Evolutionary conservation across 306 rosid species (phyloP).

Genomic region (Amphicarpaea edgeworthii): DNA sequence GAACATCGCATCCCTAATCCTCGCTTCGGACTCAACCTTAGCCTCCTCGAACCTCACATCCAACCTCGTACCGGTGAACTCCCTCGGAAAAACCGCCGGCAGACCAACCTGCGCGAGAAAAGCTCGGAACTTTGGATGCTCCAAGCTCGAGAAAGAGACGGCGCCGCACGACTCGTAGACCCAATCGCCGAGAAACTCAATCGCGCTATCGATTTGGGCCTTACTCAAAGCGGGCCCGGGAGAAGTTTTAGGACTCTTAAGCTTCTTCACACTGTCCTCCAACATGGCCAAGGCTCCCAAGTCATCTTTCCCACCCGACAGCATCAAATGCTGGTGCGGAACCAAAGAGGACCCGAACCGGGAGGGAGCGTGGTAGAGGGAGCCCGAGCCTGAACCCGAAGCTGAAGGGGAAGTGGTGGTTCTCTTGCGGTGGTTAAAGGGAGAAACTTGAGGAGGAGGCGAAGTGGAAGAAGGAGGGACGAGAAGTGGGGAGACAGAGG

Average conservation of each 20-base stretch:
- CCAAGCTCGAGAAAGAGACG: constrained; percentile 78
- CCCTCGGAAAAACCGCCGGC: constrained; percentile 69
- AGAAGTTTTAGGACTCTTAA: constrained; percentile 90
- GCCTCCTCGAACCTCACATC: constrained; percentile 75
- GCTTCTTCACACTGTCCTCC: constrained; percentile 94
- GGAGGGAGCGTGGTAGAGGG: constrained; percentile 48
- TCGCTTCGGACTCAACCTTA: constrained; percentile 76
- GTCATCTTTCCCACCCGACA: constrained; percentile 94
- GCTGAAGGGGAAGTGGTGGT: constrained; percentile 44
- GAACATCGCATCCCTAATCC: constrained; percentile 90
- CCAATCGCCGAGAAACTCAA: constrained; percentile 86
- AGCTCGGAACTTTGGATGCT: constrained; percentile 85
- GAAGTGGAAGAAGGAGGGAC: constrained; percentile 24
- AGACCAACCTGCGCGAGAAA: constrained; percentile 84
- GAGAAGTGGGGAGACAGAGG: constrained; percentile 63
- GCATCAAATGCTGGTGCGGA: constrained; percentile 74
- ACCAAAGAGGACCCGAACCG: constrained; percentile 53
- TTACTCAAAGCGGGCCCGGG: constrained; percentile 76
- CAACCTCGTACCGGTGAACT: constrained; percentile 63
- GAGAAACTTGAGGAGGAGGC: constrained; percentile 39
- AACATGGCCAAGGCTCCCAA: constrained; percentile 91
- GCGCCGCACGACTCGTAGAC: constrained; percentile 84
- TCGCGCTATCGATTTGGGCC: constrained; percentile 69
- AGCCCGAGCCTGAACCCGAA: constrained; percentile 20
- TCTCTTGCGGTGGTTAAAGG: constrained; percentile 69